Conservation (phyloP, 371 early-diverging fungal genomes). For the Actinomortierella ambigua region DNA sequence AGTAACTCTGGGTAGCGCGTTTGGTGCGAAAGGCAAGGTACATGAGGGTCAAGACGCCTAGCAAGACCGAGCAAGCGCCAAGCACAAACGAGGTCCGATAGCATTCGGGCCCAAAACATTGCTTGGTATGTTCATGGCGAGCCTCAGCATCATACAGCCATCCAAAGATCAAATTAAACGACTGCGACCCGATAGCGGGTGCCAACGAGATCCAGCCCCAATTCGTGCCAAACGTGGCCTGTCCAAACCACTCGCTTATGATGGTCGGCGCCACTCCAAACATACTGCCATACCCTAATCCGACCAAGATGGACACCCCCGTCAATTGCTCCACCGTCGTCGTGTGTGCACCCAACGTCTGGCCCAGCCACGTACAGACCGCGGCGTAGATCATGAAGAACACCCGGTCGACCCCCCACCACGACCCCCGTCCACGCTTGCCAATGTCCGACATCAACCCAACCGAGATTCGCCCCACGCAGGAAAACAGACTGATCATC, state of each 20-base stretch:
- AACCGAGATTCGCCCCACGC: constrained; percentile 46
- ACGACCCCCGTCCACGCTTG: constrained; percentile 27
- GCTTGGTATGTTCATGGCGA: constrained; percentile 30
- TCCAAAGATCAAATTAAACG: constrained; percentile 47
- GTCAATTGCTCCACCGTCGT: constrained; percentile 16
- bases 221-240: constrained; percentile 42
- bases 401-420: constrained; percentile 34
- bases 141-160: constrained; percentile 44
- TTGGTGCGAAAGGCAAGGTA: constrained; percentile 16
- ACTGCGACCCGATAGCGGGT: constrained; percentile 48
- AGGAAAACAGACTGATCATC: constrained; percentile 48
- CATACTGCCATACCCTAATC: constrained; percentile 46
- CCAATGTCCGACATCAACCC: constrained; percentile 49
- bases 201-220: constrained; percentile 50
- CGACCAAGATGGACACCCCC: constrained; percentile 37
- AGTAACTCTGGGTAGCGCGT: no score
- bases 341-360: constrained; percentile 28
- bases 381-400: constrained; percentile 41
- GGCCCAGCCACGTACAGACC: constrained; percentile 32
- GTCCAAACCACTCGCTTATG: constrained; percentile 50
- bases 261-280: constrained; percentile 50
- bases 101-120: constrained; percentile 39
- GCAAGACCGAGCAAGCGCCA: constrained; percentile 20
- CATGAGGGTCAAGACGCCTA: constrained; percentile 16
- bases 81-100: constrained; percentile 36